Conservation (phyloP, 2,329 filamentous ascomycete genomes). For the Hypoxylon sp. region DNA sequence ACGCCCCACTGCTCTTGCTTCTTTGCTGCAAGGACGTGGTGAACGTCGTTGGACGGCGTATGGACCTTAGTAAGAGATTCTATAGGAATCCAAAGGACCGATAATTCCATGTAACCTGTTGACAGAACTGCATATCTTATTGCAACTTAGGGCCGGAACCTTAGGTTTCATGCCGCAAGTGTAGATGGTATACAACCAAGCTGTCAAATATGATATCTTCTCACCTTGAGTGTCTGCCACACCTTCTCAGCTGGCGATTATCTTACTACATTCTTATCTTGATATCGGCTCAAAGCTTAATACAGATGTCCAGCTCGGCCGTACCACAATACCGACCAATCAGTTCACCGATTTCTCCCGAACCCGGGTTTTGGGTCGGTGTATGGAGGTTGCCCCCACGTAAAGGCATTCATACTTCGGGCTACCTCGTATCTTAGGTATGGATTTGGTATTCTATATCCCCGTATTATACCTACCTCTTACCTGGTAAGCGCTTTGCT, state of each 20-base stretch:
- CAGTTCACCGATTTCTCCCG: not conserved
- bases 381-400: constrained; percentile 15
- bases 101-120: constrained; percentile 33
- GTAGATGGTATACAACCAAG: not conserved
- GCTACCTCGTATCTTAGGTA: constrained; percentile 14
- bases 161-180: constrained; percentile 13
- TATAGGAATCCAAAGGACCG: not conserved
- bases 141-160: constrained; percentile 13
- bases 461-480: not conserved
- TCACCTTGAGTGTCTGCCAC: not conserved
- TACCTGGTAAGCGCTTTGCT: not conserved
- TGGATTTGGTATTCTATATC: constrained; percentile 5
- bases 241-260: constrained; percentile 19
- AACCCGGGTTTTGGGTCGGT: constrained; percentile 12
- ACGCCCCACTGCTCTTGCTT: not conserved
- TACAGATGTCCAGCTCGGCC: constrained; percentile 12
- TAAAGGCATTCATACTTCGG: not conserved
- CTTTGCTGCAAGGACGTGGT: not conserved
- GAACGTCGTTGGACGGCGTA: not conserved
- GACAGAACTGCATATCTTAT: constrained; percentile 6
- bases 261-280: constrained; percentile 31
- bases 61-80: not conserved
- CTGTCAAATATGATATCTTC: constrained; percentile 9
- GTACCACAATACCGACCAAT: not conserved
- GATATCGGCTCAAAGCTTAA: constrained; percentile 5